Evolutionary conservation across 2,329 filamentous ascomycete genomes (phyloP).

Genomic region (Cercospora sojina): DNA sequence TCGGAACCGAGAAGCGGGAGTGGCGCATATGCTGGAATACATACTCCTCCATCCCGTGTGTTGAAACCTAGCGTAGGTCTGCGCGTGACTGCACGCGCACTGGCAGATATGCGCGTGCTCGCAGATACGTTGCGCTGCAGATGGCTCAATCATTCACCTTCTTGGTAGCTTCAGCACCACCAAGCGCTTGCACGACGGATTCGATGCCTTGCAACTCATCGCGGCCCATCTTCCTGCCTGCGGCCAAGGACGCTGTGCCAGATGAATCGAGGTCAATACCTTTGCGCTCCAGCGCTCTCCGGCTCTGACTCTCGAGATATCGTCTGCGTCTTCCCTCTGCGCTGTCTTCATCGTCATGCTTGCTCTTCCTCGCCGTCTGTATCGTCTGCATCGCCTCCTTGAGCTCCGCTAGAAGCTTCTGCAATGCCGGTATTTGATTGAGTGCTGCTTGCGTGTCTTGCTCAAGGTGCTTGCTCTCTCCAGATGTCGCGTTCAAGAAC

Average conservation of each 20-base stretch:
- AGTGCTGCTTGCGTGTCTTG: conserved; percentile 77
- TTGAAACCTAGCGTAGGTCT: background rate
- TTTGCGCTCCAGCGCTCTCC: conserved; percentile 71
- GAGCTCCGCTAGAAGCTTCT: conserved; percentile 66
- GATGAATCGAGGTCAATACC: conserved; percentile 58
- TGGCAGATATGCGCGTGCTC: background rate
- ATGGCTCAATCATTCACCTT: background rate
- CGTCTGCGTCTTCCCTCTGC: conserved; percentile 68
- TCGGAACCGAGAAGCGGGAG: background rate
- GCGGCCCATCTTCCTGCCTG: conserved; percentile 30
- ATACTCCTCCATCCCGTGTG: background rate
- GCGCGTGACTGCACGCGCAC: background rate
- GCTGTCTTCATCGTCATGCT: conserved; percentile 39
- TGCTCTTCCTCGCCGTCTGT: conserved; percentile 36
- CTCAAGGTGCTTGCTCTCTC: conserved; percentile 55
- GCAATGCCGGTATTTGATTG: conserved; percentile 77
- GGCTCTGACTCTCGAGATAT: conserved; percentile 80
- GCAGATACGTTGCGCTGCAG: background rate
- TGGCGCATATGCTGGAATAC: background rate
- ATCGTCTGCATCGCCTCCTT: conserved; percentile 32
- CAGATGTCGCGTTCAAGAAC: conserved; percentile 54
- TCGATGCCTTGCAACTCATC: conserved; percentile 43
- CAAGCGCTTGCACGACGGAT: conserved; percentile 38
- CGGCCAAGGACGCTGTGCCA: conserved; percentile 29
- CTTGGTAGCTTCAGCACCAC: conserved; percentile 24